phyloP scores from a whole-genome alignment of 1,139 yeast species.

The Saccharomyces hybrid region DNA sequence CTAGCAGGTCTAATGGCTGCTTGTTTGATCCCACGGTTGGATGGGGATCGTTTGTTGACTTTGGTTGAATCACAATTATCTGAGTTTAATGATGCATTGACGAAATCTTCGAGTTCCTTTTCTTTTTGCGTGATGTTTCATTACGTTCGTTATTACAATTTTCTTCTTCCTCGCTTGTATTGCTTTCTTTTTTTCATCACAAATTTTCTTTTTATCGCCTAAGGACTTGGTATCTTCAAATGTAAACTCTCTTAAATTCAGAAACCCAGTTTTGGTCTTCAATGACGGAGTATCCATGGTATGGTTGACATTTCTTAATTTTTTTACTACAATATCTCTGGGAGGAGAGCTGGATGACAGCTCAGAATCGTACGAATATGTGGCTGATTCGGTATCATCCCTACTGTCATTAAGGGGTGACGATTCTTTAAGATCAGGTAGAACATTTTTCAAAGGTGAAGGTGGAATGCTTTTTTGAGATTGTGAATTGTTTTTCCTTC shows the following conservation, averaged over 20 bases:
- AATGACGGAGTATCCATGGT: not conserved
- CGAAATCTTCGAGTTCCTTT: not conserved
- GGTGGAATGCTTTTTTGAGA: constrained; percentile 1
- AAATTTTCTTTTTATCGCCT: not conserved
- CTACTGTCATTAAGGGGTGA: not conserved
- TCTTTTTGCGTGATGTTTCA: not conserved
- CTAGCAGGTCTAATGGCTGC: constrained; percentile 25
- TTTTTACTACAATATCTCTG: not conserved
- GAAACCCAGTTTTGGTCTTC: constrained; percentile 12
- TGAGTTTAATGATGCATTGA: not conserved
- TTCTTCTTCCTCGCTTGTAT: not conserved
- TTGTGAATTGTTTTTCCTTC: not conserved
- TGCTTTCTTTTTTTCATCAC: not conserved
- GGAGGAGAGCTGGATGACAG: constrained; percentile 6
- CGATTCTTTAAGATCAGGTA: constrained; percentile 9
- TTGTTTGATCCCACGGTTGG: constrained; percentile 1
- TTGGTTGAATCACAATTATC: not conserved
- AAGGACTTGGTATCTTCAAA: constrained; percentile 11
- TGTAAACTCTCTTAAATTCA: constrained; percentile 18
- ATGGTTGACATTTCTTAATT: not conserved
- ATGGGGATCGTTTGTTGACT: not conserved
- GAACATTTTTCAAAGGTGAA: constrained; percentile 12
- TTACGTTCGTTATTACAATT: not conserved
- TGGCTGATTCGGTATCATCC: not conserved
- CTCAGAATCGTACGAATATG: constrained; percentile 9